phyloP scores from a whole-genome alignment of 2,329 filamentous ascomycete species.

The Colletotrichum higginsianum region DNA sequence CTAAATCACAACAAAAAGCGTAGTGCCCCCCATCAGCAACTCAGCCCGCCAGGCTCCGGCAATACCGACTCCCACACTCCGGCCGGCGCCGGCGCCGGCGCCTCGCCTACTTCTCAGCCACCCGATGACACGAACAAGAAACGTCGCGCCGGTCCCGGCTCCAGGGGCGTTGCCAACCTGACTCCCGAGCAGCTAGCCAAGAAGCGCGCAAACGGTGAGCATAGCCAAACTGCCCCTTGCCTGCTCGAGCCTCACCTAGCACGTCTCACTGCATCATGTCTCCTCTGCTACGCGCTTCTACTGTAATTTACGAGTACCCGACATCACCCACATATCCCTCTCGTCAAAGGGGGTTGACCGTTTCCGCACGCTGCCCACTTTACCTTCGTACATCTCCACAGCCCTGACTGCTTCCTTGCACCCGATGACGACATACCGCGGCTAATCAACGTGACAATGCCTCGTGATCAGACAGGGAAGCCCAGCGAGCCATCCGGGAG shows the following conservation, averaged over 20 bases:
- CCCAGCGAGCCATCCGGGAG: slow-evolving; percentile 87
- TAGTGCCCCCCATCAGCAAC: slow-evolving; percentile 27
- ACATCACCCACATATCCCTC: neutral
- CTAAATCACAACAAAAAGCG: slow-evolving; percentile 28
- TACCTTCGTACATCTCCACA: slow-evolving; percentile 6
- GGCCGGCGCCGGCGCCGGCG: slow-evolving; percentile 11
- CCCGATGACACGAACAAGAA: slow-evolving; percentile 55
- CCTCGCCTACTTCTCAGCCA: slow-evolving; percentile 33
- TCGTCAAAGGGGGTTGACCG: neutral
- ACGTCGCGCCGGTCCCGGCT: slow-evolving; percentile 61
- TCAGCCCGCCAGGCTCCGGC: slow-evolving; percentile 33
- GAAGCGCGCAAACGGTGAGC: slow-evolving; percentile 71
- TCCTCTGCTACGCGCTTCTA: neutral
- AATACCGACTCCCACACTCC: slow-evolving; percentile 24
- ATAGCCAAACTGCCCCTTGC: neutral
- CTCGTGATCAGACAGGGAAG: slow-evolving; percentile 77
- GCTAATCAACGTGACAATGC: slow-evolving; percentile 20
- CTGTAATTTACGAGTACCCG: neutral
- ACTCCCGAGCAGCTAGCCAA: slow-evolving; percentile 83
- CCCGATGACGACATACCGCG: slow-evolving; percentile 17
- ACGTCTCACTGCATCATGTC: slow-evolving; percentile 47
- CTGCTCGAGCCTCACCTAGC: neutral
- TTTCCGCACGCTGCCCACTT: neutral
- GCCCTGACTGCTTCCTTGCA: neutral
- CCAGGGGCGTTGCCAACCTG: slow-evolving; percentile 72